Evolutionary conservation across 208 protist genomes (phyloP).

Genomic region (Crithidia fasciculata): DNA sequence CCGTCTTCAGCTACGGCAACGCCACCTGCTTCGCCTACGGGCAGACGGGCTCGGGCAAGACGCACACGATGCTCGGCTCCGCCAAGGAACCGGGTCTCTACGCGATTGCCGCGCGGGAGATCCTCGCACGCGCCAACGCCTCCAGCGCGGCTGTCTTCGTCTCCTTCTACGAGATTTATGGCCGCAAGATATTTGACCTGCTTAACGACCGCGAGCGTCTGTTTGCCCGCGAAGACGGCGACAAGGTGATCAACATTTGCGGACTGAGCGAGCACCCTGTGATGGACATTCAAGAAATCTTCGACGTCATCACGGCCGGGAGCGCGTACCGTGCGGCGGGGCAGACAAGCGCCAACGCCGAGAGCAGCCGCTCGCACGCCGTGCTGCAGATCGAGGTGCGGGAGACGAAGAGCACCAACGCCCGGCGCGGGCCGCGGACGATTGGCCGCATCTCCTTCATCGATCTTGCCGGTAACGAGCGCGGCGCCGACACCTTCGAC

Average conservation of each 20-base stretch:
- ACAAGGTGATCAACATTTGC: conserved; percentile 95
- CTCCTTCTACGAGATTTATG: conserved; percentile 98
- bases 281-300: conserved; percentile 82
- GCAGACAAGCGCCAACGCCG: conserved; percentile 91
- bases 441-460: conserved; percentile 98
- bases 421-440: conserved; percentile 51
- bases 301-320: conserved; percentile 92
- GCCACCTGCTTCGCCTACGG: conserved; percentile 98
- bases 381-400: conserved; percentile 90
- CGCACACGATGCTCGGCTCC: conserved; percentile 93
- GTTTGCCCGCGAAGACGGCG: conserved; percentile 93
- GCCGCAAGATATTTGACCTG: conserved; percentile 96
- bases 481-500: conserved; percentile 95
- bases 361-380: conserved; percentile 93
- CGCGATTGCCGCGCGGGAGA: conserved; percentile 93
- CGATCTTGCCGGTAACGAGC: conserved; percentile 98
- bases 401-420: conserved; percentile 29
- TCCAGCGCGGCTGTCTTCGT: conserved; percentile 77
- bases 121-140: conserved; percentile 84
- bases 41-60: conserved; percentile 97
- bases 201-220: conserved; percentile 94
- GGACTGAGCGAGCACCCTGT: conserved; percentile 93
- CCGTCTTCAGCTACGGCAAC: conserved; percentile 95
- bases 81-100: conserved; percentile 92
- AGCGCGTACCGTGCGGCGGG: conserved; percentile 87